These are phyloP conservation scores for Prunus mume DNA, from an alignment of 306 rosid genomes.

Conservation along the genomic window DNA sequence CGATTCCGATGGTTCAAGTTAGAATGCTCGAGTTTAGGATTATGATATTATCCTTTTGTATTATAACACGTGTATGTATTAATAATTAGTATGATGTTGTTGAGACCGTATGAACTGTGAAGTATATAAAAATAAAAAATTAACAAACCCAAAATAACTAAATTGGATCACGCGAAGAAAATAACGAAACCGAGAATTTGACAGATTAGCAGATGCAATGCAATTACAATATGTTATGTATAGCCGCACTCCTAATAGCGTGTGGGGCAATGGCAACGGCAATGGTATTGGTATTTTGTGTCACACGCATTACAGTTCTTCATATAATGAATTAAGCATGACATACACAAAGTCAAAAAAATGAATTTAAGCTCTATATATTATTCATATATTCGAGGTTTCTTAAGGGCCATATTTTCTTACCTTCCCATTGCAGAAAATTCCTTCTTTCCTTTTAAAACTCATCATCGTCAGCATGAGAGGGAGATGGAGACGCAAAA, in stretches of 20 bases:
- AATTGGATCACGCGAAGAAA: no score
- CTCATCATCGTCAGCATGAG: not conserved
- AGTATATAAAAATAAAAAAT: no score
- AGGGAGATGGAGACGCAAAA: not conserved
- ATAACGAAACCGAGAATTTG: no score
- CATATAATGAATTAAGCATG: not conserved
- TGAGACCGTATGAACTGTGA: no score
- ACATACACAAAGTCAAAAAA: conserved; percentile 10
- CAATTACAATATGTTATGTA: no score
- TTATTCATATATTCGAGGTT: not conserved
- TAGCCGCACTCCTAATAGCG: not conserved
- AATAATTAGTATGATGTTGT: no score
- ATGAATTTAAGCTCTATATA: not conserved
- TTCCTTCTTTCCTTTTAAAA: not conserved
- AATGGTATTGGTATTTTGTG: not conserved
- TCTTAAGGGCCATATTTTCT: conserved; percentile 8
- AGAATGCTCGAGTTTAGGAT: not conserved
- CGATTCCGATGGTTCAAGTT: not conserved
- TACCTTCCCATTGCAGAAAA: conserved; percentile 3
- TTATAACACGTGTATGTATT: no score
- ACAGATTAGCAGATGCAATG: no score
- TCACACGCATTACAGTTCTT: not conserved
- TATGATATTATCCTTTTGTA: not conserved
- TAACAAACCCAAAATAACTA: no score
- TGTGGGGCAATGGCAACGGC: not conserved